Evolutionary conservation across 2,329 filamentous ascomycete genomes (phyloP), one percentile per base, ranked within the genome.

Genomic region (Ophiosphaerella narmari): DNA sequence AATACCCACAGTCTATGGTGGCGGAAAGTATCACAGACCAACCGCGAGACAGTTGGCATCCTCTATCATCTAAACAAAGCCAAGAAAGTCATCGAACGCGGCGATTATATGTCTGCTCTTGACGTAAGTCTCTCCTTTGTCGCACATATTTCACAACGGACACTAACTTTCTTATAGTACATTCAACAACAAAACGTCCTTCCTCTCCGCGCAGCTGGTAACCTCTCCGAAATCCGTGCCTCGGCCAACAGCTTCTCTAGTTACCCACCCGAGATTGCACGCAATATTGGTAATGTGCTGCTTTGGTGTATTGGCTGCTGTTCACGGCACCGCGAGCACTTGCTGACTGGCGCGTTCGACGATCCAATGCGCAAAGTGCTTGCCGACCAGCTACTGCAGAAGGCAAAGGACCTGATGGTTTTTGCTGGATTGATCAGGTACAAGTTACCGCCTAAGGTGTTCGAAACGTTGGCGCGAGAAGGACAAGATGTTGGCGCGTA

Each of bases 401-500:
- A 89, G 77, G 91, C 90, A 34, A 86, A 91, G 73, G 93, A 97
- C 74, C 75, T 97, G 65, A 96, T 94, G 78, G 89, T 94, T 12
- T 97, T 96, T 78, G 93, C 91, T 13, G 93, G 91, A 48, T 86
- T 96, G 81, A 85, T 97, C 68, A 86, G 90, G 68, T 97, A 96
- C 76, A 86, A 94, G 67, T 83, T 97, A 76, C 90, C 91, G 43
- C 88, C 90, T 33, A 84, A 89, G 66, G 82, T 97, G 47, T 93
- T 95, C 75, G 93, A 97, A 78, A 89, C 88, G 56, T 78, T 97
- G 67, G 92, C 91, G 41, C 84, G 87, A 68, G 91, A 90, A 35
- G 90, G 88, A 2, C 65, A 67, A 39, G 66, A 67, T 18, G 65
- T 67, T 26, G 68, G 68, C 24, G 67, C 62, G 40, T 68, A 65